Evolutionary conservation across 805 yeast genomes (phyloP), one percentile per base, ranked within the genome.

Genomic region (Scheffersomyces spartinae): DNA sequence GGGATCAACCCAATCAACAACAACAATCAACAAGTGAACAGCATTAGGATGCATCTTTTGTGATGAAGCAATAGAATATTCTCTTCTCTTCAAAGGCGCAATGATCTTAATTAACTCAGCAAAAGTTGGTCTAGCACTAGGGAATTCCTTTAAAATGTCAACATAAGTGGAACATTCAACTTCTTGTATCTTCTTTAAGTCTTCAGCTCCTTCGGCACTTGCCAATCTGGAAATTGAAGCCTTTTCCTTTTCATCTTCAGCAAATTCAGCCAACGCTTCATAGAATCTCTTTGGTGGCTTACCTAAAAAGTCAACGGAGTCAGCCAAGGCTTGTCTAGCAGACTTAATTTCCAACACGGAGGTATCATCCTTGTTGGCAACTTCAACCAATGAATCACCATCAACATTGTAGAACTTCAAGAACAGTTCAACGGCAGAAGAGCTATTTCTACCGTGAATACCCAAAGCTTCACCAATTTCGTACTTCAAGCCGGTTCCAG

Each of bases 391-490:
- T 13, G 74, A 70, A 31, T 79, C 66, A 26, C 79, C 75, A 32
- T 78, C 64, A 29, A 85, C 60, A 3, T 82, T 85, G 46, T 85
- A 88, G 45, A 61, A 65, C 12, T 61, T 42, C 39, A 88, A 65
- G 54, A 88, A 88, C 36, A 66, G 64, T 23, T 62, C 68, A 27
- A 86, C 95, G 19, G 61, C 67, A 10, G 57, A 66, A 20, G 64
- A 49, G 40, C 73, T 68, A 60, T 88, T 88, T 46, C 88, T 75
- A 25, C 94, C 95, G 44, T 88, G 96, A 32, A 88, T 71, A 45
- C 97, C 97, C 33, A 88, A 70, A 12, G 97, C 95, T 64, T 88
- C 97, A 49, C 97, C 97, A 46, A 88, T 84, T 36, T 77, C 91
- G 49, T 88, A 88, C 25, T 73, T 82, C 47, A 88, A 64, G 14